Evolutionary conservation across 306 rosid species (phyloP).

Genomic region (Ormosia semicastrata): DNA sequence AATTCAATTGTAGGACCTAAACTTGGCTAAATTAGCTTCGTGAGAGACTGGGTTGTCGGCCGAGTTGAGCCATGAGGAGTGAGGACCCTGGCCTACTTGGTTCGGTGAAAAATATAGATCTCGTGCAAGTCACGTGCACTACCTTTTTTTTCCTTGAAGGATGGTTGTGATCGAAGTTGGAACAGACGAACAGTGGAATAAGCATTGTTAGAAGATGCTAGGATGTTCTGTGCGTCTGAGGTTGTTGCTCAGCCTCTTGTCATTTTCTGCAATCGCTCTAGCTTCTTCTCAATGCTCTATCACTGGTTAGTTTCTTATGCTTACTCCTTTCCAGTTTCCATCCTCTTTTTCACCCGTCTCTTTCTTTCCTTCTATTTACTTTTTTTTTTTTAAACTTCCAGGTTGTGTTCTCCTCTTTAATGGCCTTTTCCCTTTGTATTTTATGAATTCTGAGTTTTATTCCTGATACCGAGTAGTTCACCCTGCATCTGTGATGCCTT

Average conservation of each 20-base stretch:
- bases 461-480: background rate
- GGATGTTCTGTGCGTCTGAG: background rate
- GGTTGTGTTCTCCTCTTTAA: background rate
- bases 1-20: too few relatives aligned
- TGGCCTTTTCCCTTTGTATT: background rate
- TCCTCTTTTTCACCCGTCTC: background rate
- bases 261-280: conserved; percentile 39
- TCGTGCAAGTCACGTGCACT: background rate
- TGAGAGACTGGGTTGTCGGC: too few relatives aligned
- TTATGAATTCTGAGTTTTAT: background rate
- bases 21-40: too few relatives aligned
- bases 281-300: conserved; percentile 75
- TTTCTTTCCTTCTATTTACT: background rate
- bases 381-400: too few relatives aligned
- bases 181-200: too few relatives aligned
- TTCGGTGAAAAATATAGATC: background rate
- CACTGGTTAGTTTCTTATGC: conserved; percentile 35
- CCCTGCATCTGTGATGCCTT: background rate
- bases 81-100: too few relatives aligned
- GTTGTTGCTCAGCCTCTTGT: conserved; percentile 36
- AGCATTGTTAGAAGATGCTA: conserved; percentile 44
- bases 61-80: too few relatives aligned
- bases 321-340: background rate
- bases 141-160: too few relatives aligned
- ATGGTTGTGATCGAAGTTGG: background rate